Evolutionary conservation across 1,139 yeast species (phyloP).

Genomic region (Candida mesenterica): DNA sequence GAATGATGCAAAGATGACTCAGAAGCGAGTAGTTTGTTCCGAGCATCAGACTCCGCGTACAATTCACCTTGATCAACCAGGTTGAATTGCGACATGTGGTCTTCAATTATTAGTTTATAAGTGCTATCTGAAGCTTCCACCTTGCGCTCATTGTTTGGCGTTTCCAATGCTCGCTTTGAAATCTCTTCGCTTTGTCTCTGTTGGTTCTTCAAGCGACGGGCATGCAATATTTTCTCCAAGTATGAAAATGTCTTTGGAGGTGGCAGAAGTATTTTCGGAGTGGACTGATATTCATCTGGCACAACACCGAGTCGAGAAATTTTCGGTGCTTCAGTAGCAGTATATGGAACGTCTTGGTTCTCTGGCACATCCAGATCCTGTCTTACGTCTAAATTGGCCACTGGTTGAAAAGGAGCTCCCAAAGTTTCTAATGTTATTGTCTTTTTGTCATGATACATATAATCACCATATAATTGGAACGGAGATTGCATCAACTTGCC

Average conservation of each 20-base stretch:
- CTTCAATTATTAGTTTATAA: not conserved
- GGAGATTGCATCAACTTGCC: slow-evolving; percentile 13
- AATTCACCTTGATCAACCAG: no score
- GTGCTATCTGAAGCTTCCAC: not conserved
- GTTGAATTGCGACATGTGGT: not conserved
- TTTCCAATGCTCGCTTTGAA: not conserved
- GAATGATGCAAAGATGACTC: no score
- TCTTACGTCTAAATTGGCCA: not conserved
- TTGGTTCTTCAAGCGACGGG: slow-evolving; percentile 12
- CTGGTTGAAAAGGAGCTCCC: slow-evolving; percentile 3
- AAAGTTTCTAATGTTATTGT: not conserved
- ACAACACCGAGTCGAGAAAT: no score
- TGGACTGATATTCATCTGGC: not conserved
- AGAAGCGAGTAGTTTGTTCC: no score
- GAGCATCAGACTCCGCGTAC: no score
- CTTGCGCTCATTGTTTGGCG: slow-evolving; percentile 1
- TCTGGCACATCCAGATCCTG: no score
- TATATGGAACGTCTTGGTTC: no score
- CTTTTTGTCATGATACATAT: not conserved
- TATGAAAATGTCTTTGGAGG: slow-evolving; percentile 21
- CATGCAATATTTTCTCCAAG: slow-evolving; percentile 29
- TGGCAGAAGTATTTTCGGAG: not conserved
- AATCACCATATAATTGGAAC: not conserved
- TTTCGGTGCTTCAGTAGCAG: no score
- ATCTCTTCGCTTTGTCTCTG: slow-evolving; percentile 1